Evolutionary conservation across 2,329 filamentous ascomycete genomes (phyloP).

Genomic region (Fulvia fulva): DNA sequence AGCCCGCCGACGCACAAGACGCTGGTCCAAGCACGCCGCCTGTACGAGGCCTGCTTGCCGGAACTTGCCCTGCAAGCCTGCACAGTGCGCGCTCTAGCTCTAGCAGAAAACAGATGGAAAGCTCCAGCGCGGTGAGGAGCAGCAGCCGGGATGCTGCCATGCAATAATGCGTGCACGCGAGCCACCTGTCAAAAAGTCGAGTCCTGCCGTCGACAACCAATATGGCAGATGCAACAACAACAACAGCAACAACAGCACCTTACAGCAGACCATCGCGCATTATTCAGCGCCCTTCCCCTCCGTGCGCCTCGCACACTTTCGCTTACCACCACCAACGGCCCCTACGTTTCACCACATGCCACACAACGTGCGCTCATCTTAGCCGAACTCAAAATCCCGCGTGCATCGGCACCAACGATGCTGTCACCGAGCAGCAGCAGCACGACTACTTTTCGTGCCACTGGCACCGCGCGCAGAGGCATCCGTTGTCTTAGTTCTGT

Average conservation of each 20-base stretch:
- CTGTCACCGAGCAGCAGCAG: neutral
- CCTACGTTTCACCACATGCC: neutral
- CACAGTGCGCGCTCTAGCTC: neutral
- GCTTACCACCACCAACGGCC: neutral
- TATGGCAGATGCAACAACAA: too few species aligned
- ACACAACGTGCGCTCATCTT: slow-evolving; percentile 1
- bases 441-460: neutral
- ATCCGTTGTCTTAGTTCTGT: neutral
- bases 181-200: neutral
- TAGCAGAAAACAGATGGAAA: too few species aligned
- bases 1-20: neutral
- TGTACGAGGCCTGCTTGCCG: neutral
- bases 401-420: neutral
- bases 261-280: neutral
- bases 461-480: neutral
- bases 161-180: neutral
- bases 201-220: neutral
- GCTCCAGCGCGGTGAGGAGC: neutral
- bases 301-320: neutral
- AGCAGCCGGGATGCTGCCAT: neutral
- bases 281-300: neutral
- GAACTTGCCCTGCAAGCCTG: slow-evolving; percentile 1
- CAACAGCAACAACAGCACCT: too few species aligned
- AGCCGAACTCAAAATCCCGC: neutral
- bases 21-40: neutral